Base-by-base conservation (phyloP, 2,329 filamentous ascomycete genomes). In the Dichotomopilus funicola region DNA sequence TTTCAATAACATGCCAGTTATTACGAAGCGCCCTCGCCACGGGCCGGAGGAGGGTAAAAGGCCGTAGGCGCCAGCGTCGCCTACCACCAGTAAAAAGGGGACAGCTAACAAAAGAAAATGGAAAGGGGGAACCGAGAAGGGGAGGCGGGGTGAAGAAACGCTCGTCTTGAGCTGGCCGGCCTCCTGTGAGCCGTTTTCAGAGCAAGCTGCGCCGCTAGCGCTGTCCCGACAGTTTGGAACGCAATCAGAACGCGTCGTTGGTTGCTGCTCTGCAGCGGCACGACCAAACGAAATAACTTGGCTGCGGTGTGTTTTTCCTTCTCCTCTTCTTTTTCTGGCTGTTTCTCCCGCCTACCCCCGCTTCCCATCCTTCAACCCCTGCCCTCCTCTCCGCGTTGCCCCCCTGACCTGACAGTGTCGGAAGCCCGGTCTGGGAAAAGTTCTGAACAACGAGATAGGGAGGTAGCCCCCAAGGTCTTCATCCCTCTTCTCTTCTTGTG, bases 151-250 rank as follows among this genome's bases (percentile, higher is more conserved):
- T 9, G 9, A 12, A 46, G 27, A 11, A 27, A 27, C 19, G 19
- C 19, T 27, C 19, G 19, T 27, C 19, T 27, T 27, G 19, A 27
- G 19, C 19, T 27, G 19, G 19, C 19, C 19, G 19, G 19, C 19
- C 19, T 27, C 19, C 19, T 27, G 44, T 10, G 31, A 35, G 4
- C 9, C 31, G 13, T 7, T 9, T 6, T 10, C 31, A n/a, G 10
- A 34, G 27, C 6, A 36, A 37, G 19, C 4, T 33, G n/a, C 45
- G 36, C 34, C 45, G 33, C 34, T 48, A 37, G 45, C 27, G 33
- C 34, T 13, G 44, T 27, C 51, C 51, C 51, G 51, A 54, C 31
- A 37, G 38, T 37, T 19, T 54, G 51, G 51, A 12, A 49, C 5
- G 13, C 45, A 49, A 54, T 54, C 45, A 49, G 13, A 49, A 27